Evolutionary conservation across 176 grass and related monocot genomes (phyloP).

Genomic region (Triticum timopheevii): DNA sequence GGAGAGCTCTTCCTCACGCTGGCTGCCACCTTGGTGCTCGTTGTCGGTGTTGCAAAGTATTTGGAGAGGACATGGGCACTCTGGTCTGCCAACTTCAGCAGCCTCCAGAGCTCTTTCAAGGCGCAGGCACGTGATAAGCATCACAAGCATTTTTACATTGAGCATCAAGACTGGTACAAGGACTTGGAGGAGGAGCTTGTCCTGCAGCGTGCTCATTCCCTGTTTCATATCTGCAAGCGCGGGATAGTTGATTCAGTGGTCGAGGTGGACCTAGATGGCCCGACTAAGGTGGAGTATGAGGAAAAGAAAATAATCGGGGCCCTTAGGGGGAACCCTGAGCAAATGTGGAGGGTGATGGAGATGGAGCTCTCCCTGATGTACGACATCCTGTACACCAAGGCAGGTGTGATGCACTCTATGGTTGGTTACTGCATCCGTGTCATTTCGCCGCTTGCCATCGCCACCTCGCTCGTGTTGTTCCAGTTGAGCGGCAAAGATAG

Average conservation of each 20-base stretch:
- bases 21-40: slow-evolving; percentile 17
- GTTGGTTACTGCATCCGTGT: slow-evolving; percentile 19
- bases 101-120: slow-evolving; percentile 16
- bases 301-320: neutral
- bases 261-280: neutral
- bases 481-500: neutral
- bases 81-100: neutral
- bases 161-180: neutral
- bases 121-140: neutral
- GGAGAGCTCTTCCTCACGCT: neutral
- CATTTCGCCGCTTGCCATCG: slow-evolving; percentile 1
- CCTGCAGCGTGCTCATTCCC: neutral
- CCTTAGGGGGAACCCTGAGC: neutral
- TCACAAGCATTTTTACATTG: neutral
- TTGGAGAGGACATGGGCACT: slow-evolving; percentile 12
- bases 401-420: neutral
- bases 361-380: slow-evolving; percentile 38
- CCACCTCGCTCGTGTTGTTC: neutral
- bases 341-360: neutral
- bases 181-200: neutral
- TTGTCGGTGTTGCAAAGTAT: slow-evolving; percentile 28
- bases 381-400: slow-evolving; percentile 50
- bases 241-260: neutral
- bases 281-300: neutral
- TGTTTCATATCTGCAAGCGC: slow-evolving; percentile 31